Evolutionary conservation across 108 stramenopile genomes (phyloP).

Genomic region (Craspedostauros australis): DNA sequence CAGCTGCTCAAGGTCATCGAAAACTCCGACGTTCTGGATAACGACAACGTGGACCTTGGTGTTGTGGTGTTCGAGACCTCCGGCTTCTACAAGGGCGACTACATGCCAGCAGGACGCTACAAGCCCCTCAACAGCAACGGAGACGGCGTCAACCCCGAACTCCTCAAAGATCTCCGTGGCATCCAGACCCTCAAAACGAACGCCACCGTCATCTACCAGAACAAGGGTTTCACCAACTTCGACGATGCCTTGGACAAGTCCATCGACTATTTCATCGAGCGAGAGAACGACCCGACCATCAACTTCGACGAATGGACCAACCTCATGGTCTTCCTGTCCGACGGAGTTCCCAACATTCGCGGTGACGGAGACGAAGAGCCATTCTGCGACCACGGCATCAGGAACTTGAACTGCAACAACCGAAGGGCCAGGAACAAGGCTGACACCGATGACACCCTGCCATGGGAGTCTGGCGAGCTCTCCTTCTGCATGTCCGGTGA

Average conservation of each 20-base stretch:
- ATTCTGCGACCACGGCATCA: background rate
- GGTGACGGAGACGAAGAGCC: slow-evolving; percentile 28
- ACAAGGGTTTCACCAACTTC: slow-evolving; percentile 28
- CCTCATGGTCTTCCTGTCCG: slow-evolving; percentile 27
- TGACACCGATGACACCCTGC: background rate
- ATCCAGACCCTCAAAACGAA: background rate
- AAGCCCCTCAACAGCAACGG: background rate
- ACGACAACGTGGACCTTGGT: slow-evolving; percentile 21
- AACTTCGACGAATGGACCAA: slow-evolving; percentile 3
- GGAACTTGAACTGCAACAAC: background rate
- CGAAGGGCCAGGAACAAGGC: background rate
- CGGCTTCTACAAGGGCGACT: slow-evolving; percentile 1
- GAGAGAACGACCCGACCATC: background rate
- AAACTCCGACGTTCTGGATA: slow-evolving; percentile 4
- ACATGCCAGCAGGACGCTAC: too few species aligned
- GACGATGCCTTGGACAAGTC: slow-evolving; percentile 28
- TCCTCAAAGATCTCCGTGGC: background rate
- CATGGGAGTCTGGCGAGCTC: background rate
- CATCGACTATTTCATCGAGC: slow-evolving; percentile 22
- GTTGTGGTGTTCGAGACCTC: slow-evolving; percentile 17
- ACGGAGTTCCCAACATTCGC: slow-evolving; percentile 29
- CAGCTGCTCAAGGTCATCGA: slow-evolving; percentile 10
- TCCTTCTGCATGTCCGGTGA: background rate
- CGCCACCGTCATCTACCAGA: background rate
- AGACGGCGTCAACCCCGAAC: background rate